These are phyloP conservation scores for Craspedostauros australis DNA, from an alignment of 108 stramenopile genomes.

Conservation along the genomic window DNA sequence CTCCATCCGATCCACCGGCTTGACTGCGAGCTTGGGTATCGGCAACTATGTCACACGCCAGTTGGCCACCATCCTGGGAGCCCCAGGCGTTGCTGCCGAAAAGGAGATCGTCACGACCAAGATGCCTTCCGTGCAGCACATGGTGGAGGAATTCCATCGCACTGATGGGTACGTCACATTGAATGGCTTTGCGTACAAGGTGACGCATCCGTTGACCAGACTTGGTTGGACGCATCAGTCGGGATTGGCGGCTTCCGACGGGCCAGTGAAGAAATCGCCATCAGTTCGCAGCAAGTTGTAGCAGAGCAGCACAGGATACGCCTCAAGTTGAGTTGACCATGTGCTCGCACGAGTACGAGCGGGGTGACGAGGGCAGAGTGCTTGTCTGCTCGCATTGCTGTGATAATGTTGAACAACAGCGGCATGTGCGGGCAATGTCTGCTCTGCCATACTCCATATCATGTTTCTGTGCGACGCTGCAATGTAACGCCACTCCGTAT, in stretches of 20 bases:
- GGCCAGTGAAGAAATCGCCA: not conserved
- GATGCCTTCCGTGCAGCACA: constrained; percentile 35
- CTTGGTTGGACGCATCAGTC: constrained; percentile 46
- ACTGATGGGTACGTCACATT: constrained; percentile 41
- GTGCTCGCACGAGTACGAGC: too few species aligned
- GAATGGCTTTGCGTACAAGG: constrained; percentile 40
- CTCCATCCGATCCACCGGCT: constrained; percentile 73
- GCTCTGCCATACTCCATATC: too few species aligned
- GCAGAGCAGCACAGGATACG: too few species aligned
- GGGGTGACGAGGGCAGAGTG: too few species aligned
- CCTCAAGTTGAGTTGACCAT: too few species aligned
- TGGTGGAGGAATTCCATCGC: constrained; percentile 46
- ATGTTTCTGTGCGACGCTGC: too few species aligned
- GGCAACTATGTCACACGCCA: constrained; percentile 54
- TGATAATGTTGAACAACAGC: too few species aligned
- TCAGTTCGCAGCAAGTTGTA: too few species aligned
- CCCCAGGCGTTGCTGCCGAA: not conserved
- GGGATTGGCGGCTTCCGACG: constrained; percentile 11
- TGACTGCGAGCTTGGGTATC: constrained; percentile 73
- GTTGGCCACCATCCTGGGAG: constrained; percentile 19
- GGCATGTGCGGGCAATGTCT: too few species aligned
- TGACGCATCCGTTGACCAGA: constrained; percentile 68
- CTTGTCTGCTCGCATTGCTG: too few species aligned
- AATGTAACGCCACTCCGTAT: too few species aligned
- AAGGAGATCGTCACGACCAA: constrained; percentile 28